These are phyloP conservation scores for Solanum chiquidenum DNA, from an alignment of 257 asterid species.

Conservation along the genomic window DNA sequence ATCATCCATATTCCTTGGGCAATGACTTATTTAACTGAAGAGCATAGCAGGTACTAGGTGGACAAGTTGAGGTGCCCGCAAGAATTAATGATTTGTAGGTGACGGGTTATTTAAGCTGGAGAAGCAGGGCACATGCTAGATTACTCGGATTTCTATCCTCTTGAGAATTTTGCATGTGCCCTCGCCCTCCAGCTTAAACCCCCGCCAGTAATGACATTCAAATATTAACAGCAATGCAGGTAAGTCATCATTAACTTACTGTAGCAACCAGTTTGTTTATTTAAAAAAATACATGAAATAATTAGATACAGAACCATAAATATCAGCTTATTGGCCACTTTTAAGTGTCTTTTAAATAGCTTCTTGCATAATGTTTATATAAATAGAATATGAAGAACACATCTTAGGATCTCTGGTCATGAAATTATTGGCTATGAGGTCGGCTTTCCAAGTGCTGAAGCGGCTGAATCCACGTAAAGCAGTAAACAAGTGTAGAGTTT, in stretches of 20 bases:
- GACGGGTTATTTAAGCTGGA: slow-evolving; percentile 12
- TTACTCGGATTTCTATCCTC: not conserved
- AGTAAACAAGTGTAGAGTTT: slow-evolving; percentile 72
- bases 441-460: slow-evolving; percentile 53
- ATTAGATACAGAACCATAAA: not conserved
- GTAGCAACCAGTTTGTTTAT: not conserved
- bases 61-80: not conserved
- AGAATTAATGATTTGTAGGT: not conserved
- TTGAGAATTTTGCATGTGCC: slow-evolving; percentile 14
- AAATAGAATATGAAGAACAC: not conserved
- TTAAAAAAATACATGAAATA: not conserved
- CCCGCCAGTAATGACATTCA: not conserved
- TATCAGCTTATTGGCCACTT: not conserved
- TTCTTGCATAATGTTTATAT: not conserved
- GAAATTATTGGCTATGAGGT: slow-evolving; percentile 1
- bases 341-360: not conserved
- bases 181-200: slow-evolving; percentile 10
- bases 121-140: slow-evolving; percentile 30
- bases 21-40: not conserved
- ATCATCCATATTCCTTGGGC: not conserved
- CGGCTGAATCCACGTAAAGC: slow-evolving; percentile 66
- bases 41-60: not conserved
- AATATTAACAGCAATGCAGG: not conserved
- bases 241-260: not conserved
- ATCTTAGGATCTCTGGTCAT: not conserved